Conservation (phyloP, 176 grass and related monocot species). For the Paspalum vaginatum region DNA sequence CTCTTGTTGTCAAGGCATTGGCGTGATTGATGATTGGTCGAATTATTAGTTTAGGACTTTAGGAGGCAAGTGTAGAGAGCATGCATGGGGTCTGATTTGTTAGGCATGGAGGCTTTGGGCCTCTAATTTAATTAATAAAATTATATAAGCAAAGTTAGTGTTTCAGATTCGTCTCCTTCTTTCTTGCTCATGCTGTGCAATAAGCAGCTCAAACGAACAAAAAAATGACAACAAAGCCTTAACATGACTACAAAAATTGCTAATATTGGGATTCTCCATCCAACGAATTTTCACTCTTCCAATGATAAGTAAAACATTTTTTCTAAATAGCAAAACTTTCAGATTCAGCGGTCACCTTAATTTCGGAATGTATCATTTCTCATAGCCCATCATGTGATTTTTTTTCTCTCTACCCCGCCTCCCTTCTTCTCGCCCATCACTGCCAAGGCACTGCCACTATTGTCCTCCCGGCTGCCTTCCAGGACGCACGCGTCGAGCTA, state of each 20-base stretch:
- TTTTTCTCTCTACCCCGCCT: no score
- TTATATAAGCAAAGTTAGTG: not conserved
- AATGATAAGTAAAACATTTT: not conserved
- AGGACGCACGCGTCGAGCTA: no score
- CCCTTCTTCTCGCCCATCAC: no score
- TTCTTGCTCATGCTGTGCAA: not conserved
- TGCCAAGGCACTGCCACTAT: no score
- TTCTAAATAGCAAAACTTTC: not conserved
- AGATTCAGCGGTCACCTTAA: no score
- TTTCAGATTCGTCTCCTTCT: not conserved
- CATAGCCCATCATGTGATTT: no score
- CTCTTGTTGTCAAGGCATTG: slow-evolving; percentile 45
- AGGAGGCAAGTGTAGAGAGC: not conserved
- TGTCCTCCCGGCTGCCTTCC: no score
- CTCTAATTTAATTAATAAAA: slow-evolving; percentile 17
- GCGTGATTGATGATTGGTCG: not conserved
- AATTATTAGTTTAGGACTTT: not conserved
- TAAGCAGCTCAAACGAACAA: not conserved
- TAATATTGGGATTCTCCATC: not conserved
- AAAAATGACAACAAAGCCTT: not conserved
- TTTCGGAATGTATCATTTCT: no score
- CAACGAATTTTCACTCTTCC: not conserved
- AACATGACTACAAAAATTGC: not conserved
- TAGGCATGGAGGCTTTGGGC: slow-evolving; percentile 1
- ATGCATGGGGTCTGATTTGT: slow-evolving; percentile 16